Evolutionary conservation across 192 early-diverging fungal genomes (phyloP), one percentile per base, ranked within the genome.

Genomic region (Entomortierella parvispora): DNA sequence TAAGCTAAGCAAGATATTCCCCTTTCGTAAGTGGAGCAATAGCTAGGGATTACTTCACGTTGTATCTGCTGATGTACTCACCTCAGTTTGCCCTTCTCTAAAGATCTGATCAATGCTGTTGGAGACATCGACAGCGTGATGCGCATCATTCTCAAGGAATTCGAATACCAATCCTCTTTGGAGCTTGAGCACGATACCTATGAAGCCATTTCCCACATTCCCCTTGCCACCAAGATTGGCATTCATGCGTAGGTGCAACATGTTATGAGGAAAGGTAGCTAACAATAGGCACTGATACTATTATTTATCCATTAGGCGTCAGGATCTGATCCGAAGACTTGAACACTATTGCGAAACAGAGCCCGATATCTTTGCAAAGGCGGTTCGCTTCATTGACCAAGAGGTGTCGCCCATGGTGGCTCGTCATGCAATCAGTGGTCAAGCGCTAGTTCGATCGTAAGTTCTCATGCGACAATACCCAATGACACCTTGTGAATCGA

Each of bases 91-190:
- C 20, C 25, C 28, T n/a, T 29, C 10, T 18, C 7, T 29, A 22
- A 75, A 87, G 86, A 88, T 43, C 49, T 88, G 22, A 84, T 88
- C 49, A 88, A 88, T 56, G 86, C 86, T 18, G 82, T 86, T 25
- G 84, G 86, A 4, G 68, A 69, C 9, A 86, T 86, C 64, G 82
- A 88, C n/a, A 80, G 85, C 51, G 86, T 88, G 10, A 82, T 88
- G 77, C 66, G 82, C 5, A 79, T 86, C 33, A 88, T 88, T 37
- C 62, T 88, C 34, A 88, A 84, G 43, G 86, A 88, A 47, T 88
- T 88, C 37, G 86, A 88, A 33, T 86, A 88, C 45, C 86, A 87
- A 32, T 85, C 84, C 11, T 87, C 86, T 0, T 43, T 87, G 28
- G 84, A 86, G 47, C 62, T 86, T 34, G 84, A 86, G 48, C 71